Evolutionary conservation across 2,329 filamentous ascomycete genomes (phyloP).

Genomic region (Akanthomyces uredinophilus): DNA sequence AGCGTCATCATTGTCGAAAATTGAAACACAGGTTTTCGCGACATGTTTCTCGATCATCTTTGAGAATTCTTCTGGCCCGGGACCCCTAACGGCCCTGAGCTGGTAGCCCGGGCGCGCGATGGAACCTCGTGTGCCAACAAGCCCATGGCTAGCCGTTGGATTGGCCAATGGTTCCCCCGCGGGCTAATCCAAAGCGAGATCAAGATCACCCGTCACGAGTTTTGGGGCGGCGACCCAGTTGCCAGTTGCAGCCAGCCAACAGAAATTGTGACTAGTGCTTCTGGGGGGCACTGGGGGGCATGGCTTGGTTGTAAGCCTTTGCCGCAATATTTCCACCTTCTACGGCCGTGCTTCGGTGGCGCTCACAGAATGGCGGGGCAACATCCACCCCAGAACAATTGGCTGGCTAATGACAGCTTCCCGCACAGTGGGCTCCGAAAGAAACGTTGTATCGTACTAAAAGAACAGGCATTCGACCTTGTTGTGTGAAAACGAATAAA

Average conservation of each 20-base stretch:
- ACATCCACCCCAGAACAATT: neutral
- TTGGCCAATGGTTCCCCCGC: neutral
- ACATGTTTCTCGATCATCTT: neutral
- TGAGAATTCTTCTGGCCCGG: neutral
- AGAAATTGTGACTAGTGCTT: neutral
- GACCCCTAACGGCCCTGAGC: neutral
- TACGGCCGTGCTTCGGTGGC: neutral
- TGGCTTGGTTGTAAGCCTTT: neutral
- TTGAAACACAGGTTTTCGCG: neutral
- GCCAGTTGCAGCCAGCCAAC: neutral
- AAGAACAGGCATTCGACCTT: no score
- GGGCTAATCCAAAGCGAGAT: conserved; percentile 12
- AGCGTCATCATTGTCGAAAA: neutral
- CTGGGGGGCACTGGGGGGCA: no score
- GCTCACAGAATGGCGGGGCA: neutral
- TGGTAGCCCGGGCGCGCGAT: neutral
- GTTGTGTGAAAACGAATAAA: neutral
- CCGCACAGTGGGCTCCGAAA: neutral
- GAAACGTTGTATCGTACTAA: conserved; percentile 3
- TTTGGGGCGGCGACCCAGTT: neutral
- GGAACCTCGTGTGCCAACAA: neutral
- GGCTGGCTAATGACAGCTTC: neutral
- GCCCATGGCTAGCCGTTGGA: neutral
- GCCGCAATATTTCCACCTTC: neutral
- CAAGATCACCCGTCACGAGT: conserved; percentile 13